Conservation (phyloP, 345 rosid genomes). For the Eucalyptus microcorys region DNA sequence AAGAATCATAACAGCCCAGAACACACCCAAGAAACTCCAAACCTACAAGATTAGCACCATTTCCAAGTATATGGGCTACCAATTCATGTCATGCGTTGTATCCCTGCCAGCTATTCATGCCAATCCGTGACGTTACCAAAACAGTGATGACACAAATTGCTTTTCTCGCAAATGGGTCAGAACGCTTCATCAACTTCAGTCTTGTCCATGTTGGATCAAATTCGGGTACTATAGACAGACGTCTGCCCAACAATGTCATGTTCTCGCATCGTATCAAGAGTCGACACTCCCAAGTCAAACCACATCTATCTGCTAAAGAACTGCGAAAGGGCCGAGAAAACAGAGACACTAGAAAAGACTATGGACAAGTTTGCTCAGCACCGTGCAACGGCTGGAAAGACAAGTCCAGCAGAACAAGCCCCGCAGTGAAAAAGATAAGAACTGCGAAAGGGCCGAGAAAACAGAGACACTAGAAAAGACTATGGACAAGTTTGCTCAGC, state of each 20-base stretch:
- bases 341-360: not conserved
- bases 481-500: not conserved
- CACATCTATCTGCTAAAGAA: not conserved
- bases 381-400: not conserved
- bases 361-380: not conserved
- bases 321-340: not conserved
- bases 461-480: not conserved
- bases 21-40: not conserved
- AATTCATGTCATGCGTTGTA: not conserved
- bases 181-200: not conserved
- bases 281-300: not conserved
- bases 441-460: not conserved
- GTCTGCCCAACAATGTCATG: not conserved
- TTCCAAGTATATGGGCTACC: not conserved
- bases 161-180: not conserved
- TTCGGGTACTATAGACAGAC: fast-evolving
- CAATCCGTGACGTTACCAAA: not conserved
- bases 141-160: not conserved
- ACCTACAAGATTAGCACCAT: not conserved
- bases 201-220: not conserved
- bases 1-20: not conserved
- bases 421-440: no score
- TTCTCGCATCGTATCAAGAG: not conserved
- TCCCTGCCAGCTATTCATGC: not conserved
- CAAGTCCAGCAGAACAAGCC: not conserved